These are phyloP conservation scores for Backusella luteola DNA, from an alignment of 192 early-diverging fungal genomes.

Conservation along the genomic window DNA sequence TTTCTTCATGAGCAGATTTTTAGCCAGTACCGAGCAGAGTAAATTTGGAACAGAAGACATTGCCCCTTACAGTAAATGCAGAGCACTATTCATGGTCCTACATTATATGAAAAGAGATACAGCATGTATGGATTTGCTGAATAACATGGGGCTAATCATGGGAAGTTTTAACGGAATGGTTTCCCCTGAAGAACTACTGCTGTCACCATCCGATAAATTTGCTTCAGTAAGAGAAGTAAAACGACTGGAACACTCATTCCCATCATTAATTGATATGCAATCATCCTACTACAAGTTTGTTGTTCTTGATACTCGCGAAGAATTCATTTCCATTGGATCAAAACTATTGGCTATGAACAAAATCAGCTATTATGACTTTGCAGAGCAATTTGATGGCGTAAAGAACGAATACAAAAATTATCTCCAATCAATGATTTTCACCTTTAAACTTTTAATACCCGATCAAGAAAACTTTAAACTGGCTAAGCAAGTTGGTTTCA, in stretches of 20 bases:
- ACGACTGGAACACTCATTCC: neutral
- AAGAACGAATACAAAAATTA: neutral
- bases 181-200: neutral
- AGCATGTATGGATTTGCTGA: neutral
- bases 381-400: neutral
- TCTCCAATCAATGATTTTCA: neutral
- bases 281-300: neutral
- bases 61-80: neutral
- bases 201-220: neutral
- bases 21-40: neutral
- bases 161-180: neutral
- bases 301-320: neutral
- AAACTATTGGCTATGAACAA: neutral
- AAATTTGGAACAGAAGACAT: neutral
- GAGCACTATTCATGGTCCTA: neutral
- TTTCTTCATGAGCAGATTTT: neutral
- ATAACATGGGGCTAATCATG: neutral
- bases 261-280: neutral
- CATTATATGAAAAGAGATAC: neutral
- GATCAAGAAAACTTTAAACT: slow-evolving; percentile 1
- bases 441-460: neutral
- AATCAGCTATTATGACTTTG: neutral
- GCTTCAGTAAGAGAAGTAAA: neutral
- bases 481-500: neutral
- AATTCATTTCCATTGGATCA: neutral